A percentile compares a stretch with the other conserved stretches of the same genome.
Evolutionary conservation across 148 eudicot genomes (phyloP).

Genomic region (Diospyros kaki): DNA sequence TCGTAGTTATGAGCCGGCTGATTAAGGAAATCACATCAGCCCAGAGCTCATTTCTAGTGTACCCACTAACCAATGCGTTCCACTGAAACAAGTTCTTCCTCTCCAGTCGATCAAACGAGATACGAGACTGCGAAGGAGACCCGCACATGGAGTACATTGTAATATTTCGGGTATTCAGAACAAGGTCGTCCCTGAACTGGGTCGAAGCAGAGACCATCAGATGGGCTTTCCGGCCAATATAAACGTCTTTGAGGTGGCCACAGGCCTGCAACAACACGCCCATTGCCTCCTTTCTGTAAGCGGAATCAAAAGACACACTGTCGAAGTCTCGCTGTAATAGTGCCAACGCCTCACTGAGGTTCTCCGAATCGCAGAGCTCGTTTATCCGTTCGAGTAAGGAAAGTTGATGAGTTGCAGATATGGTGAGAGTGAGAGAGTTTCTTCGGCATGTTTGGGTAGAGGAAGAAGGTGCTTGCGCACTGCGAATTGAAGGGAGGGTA

Average conservation of each 20-base stretch:
- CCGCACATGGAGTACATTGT: slow-evolving; percentile 55
- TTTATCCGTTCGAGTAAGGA: slow-evolving; percentile 16
- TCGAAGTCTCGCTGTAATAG: slow-evolving; percentile 18
- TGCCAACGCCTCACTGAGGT: slow-evolving; percentile 26
- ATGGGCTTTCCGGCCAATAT: slow-evolving; percentile 38
- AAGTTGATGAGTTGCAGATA: background rate
- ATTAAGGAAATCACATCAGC: slow-evolving; percentile 35
- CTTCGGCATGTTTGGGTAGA: background rate
- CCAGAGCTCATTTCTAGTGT: slow-evolving; percentile 43
- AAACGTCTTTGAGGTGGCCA: slow-evolving; percentile 37
- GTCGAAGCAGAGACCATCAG: slow-evolving; percentile 23
- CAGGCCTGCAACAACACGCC: slow-evolving; percentile 40
- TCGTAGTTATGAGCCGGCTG: slow-evolving; percentile 25
- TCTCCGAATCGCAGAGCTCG: slow-evolving; percentile 23
- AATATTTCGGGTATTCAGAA: slow-evolving; percentile 40
- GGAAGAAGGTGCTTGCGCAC: slow-evolving; percentile 10
- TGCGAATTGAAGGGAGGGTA: background rate
- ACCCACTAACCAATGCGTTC: slow-evolving; percentile 59
- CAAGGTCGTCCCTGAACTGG: slow-evolving; percentile 28
- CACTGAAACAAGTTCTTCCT: slow-evolving; percentile 43
- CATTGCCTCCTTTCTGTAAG: slow-evolving; percentile 25
- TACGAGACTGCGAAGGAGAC: slow-evolving; percentile 33
- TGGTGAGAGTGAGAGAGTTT: slow-evolving; percentile 1
- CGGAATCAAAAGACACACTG: background rate
- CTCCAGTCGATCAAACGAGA: slow-evolving; percentile 31